phyloP scores from a whole-genome alignment of 2,329 filamentous ascomycete genomes.

The Penicillium sp. region DNA sequence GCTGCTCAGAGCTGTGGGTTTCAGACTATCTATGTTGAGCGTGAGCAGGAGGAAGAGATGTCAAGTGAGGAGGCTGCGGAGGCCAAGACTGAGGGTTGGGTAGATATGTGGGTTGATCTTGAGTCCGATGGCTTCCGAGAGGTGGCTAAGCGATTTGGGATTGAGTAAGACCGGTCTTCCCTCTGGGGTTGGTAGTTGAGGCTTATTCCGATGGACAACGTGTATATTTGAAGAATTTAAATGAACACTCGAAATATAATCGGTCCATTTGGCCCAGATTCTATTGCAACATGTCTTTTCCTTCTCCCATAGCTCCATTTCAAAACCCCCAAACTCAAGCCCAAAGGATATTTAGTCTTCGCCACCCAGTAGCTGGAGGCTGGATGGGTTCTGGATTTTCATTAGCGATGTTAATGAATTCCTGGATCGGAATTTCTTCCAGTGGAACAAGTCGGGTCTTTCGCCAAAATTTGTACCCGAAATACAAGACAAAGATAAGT shows the following conservation, averaged over 20 bases:
- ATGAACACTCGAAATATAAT: neutral
- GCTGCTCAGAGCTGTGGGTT: conserved; percentile 66
- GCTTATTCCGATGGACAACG: neutral
- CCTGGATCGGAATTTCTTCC: conserved; percentile 34
- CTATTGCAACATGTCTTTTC: neutral
- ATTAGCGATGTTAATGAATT: neutral
- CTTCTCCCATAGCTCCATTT: neutral
- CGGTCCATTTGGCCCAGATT: neutral
- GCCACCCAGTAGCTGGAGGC: neutral
- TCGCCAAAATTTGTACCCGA: conserved; percentile 39
- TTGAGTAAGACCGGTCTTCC: conserved; percentile 10
- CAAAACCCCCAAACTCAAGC: neutral
- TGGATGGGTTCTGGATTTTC: neutral
- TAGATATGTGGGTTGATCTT: conserved; percentile 62
- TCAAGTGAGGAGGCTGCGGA: conserved; percentile 51
- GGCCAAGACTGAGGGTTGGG: conserved; percentile 57
- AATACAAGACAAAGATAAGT: conserved; percentile 53
- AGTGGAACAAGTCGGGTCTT: conserved; percentile 33
- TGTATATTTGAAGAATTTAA: neutral
- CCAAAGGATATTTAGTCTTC: neutral
- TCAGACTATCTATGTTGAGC: conserved; percentile 72
- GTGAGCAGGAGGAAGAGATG: conserved; percentile 66
- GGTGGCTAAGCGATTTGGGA: conserved; percentile 51
- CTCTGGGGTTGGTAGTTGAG: too few species aligned
- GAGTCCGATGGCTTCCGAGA: conserved; percentile 55